Percentiles rank a stretch among this genome's conserved stretches.
Conservation (phyloP, 129 eudicot genomes). For the Tagetes patula region DNA sequence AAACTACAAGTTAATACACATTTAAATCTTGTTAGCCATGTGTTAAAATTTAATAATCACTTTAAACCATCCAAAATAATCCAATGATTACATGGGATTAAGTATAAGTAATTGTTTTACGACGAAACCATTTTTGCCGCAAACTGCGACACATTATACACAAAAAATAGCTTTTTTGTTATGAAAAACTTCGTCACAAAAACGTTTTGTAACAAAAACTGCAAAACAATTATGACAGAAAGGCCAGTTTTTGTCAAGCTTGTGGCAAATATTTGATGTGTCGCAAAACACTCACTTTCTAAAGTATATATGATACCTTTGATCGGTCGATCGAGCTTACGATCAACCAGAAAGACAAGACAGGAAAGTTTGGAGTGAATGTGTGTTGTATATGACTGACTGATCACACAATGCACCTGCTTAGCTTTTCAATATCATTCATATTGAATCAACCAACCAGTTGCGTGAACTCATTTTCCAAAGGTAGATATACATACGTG, state of each 20-base stretch:
- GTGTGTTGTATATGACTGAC: neutral
- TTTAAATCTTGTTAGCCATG: neutral
- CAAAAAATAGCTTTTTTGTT: too few species aligned
- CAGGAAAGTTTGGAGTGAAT: neutral
- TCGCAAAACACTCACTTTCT: too few species aligned
- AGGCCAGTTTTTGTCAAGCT: too few species aligned
- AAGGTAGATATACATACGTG: neutral
- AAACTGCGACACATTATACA: too few species aligned
- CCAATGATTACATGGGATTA: neutral
- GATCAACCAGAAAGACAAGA: slow-evolving; percentile 2
- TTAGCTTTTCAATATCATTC: neutral
- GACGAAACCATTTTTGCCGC: too few species aligned
- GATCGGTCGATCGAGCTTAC: neutral
- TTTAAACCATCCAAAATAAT: neutral
- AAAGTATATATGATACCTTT: neutral
- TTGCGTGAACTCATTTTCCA: neutral
- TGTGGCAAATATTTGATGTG: too few species aligned
- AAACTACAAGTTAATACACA: slow-evolving; percentile 1
- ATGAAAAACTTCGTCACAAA: too few species aligned
- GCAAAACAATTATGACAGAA: too few species aligned
- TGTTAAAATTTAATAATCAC: neutral
- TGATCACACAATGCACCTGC: neutral
- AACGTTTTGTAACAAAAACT: too few species aligned
- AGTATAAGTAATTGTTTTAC: too few species aligned
- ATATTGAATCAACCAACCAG: neutral